phyloP scores from a whole-genome alignment of 2,329 filamentous ascomycete genomes.

The Alternaria panax region DNA sequence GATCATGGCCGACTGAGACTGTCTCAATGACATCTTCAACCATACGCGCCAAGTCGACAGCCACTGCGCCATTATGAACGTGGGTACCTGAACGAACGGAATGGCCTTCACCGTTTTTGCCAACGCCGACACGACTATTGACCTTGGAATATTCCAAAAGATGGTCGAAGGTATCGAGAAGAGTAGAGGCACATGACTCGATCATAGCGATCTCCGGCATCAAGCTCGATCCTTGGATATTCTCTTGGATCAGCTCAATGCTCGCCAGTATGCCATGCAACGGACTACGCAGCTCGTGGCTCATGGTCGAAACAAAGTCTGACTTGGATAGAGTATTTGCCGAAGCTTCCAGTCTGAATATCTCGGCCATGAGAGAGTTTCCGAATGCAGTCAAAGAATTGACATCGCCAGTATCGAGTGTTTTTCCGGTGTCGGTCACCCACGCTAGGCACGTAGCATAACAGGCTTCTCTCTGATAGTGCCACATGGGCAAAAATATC shows the following conservation, averaged over 20 bases:
- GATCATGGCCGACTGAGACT: constrained; percentile 14
- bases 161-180: constrained; percentile 53
- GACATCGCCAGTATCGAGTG: constrained; percentile 21
- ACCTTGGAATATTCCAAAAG: constrained; percentile 32
- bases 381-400: constrained; percentile 18
- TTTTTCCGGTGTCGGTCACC: constrained; percentile 22
- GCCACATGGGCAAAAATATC: constrained; percentile 37
- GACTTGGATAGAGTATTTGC: constrained; percentile 52
- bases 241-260: constrained; percentile 57
- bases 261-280: constrained; percentile 47
- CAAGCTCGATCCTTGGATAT: constrained; percentile 44
- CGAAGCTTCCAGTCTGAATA: constrained; percentile 51
- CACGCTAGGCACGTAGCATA: constrained; percentile 29
- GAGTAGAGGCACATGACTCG: constrained; percentile 57
- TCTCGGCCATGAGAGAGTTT: constrained; percentile 51
- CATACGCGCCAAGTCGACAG: constrained; percentile 8
- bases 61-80: neutral
- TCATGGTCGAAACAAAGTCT: constrained; percentile 60
- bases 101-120: neutral
- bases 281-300: constrained; percentile 61
- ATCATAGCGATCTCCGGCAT: constrained; percentile 56
- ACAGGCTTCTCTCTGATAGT: constrained; percentile 32
- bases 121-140: constrained; percentile 13
- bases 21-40: constrained; percentile 14
- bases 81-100: neutral